Base-by-base conservation (phyloP, 768 basidiomycete species). In the Tulasnella sp. region DNA sequence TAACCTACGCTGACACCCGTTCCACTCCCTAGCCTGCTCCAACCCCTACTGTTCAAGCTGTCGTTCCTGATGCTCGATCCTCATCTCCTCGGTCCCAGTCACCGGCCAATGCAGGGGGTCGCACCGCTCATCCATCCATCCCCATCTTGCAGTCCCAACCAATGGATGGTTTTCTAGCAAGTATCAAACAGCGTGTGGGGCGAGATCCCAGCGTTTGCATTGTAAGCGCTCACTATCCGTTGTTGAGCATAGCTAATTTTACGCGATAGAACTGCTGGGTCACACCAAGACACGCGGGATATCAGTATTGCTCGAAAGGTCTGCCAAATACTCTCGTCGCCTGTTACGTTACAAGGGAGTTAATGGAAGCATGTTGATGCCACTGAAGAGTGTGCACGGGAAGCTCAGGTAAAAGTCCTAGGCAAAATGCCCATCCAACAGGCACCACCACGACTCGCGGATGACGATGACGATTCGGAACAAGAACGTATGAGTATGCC, bases 11-110 rank as follows among this genome's bases (percentile, higher is more conserved):
- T 67, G 10, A 40, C 44, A 13, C 51, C 46, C 3, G 2, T 72
- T 15, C 37, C 39, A 35, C 35, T 15, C 73, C 37, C n/a, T 32
- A 72, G 26, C 81, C 79, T 55, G 42, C 81, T 73, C 81, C 80
- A 51, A 78, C 82, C 29, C 79, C 84, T 29, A 81, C 84, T 6
- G 82, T 85, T 26, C 67, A 80, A 32, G 82, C 83, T 0, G 79
- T 83, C 42, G 73, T 82, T 20, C 84, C 82, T n/a, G 83, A 61
- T 15, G 84, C 82, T 29, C 83, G n/a, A 81, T 83, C 78, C 79
- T 73, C 79, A 3, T 48, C 78, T 44, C 61, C 74, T 15, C 73
- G 57, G 18, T 61, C 77, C 9, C 42, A 70, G 29, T 77, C 71
- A 32, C 69, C 78, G 9, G 75, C 78, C 46, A 35, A 67, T 26